These are phyloP conservation scores for Saraca asoca DNA, from an alignment of 331 rosid genomes.

Conservation along the genomic window DNA sequence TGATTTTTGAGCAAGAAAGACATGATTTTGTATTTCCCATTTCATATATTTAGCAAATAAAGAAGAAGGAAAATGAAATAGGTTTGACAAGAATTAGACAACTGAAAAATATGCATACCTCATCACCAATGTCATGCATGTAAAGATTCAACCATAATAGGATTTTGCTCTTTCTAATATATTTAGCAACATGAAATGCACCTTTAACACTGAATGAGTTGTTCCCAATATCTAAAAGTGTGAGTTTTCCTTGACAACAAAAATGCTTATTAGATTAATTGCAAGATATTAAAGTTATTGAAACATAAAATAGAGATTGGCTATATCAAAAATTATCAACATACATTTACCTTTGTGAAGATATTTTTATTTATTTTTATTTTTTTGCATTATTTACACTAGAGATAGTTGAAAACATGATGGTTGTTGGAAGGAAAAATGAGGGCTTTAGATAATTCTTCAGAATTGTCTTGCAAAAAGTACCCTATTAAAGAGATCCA, in stretches of 20 bases:
- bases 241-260: slow-evolving; percentile 65
- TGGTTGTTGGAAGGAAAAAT: too few species aligned
- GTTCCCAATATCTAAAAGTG: slow-evolving; percentile 83
- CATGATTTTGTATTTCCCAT: slow-evolving; percentile 6
- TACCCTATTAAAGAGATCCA: too few species aligned
- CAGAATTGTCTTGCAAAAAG: too few species aligned
- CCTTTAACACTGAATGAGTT: slow-evolving; percentile 86
- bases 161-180: slow-evolving; percentile 67
- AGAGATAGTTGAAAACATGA: too few species aligned
- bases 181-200: slow-evolving; percentile 83
- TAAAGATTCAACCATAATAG: slow-evolving; percentile 76
- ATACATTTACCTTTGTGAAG: slow-evolving; percentile 63
- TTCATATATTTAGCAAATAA: neutral
- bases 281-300: slow-evolving; percentile 18
- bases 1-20: neutral
- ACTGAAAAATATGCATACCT: slow-evolving; percentile 59
- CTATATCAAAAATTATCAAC: slow-evolving; percentile 29
- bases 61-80: too few species aligned
- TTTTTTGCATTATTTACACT: too few species aligned
- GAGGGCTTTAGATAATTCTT: too few species aligned
- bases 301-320: slow-evolving; percentile 21
- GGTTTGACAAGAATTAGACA: slow-evolving; percentile 9
- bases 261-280: slow-evolving; percentile 39
- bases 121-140: slow-evolving; percentile 97
- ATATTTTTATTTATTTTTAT: too few species aligned